Evolutionary conservation across 345 rosid species (phyloP), one percentile per base, ranked within the genome.

Genomic region (Citrus reticulata): DNA sequence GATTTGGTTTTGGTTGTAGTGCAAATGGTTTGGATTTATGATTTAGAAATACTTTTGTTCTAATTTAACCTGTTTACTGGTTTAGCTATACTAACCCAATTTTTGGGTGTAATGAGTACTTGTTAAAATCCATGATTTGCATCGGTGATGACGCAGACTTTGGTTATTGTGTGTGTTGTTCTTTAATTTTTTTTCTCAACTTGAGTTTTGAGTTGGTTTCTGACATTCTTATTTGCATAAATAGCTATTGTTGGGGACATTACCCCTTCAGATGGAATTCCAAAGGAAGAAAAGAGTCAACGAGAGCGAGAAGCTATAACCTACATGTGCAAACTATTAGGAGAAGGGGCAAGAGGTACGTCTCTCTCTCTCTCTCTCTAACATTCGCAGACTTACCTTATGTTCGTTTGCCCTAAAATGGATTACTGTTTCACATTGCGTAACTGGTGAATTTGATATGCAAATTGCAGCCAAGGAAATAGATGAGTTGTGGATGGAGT

Each of bases 221-320:
- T 73, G 19, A 54, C 24, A 14, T 70, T 54, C 19, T 51, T 62
- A 27, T 37, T 71, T 87, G 72, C 64, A 78, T 83, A 85, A 83
- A 75, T 84, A 95, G 98, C 99, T 62, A 93, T 95, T 81, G 99
- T 95, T 73, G 98, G 99, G 14, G 99, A 93, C 68, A 95, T 95
- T 78, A 93, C 98, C 49, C 98, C 99, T 59, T 79, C 90, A 9
- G 93, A 91, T 80, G 99, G 99, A 62, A 68, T 95, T 79, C 46
- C 99, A n/a, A 95, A 95, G 89, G 92, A 77, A 68, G 98, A 93
- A 87, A 95, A 95, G 84, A 95, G 90, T 60, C 88, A 88, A 79
- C 84, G 90, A 84, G 99, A 95, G 87, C 83, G 69, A 17, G 94
- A 95, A 84, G 99, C 99, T 34, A 87, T 92, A 58, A 93, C 89